Base-by-base conservation (phyloP, 352 stramenopile species). In the Pythium aquatile region DNA sequence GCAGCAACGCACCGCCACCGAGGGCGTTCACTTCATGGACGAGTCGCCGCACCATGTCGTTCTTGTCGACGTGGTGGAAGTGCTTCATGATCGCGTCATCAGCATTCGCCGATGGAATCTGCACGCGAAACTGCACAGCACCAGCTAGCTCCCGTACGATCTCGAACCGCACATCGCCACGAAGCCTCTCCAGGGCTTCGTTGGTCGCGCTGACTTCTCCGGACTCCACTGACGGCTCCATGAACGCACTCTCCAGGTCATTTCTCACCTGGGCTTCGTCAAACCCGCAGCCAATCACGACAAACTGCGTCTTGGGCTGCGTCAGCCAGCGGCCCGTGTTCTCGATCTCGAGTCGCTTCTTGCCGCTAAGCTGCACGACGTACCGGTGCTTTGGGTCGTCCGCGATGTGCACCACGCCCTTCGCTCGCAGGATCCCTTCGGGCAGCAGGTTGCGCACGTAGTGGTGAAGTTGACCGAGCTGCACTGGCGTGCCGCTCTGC, bases 61-160 rank as follows among this genome's bases (percentile, higher is more conserved):
- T 83, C 74, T 85, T 85, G 55, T 91, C 80, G 42, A 91, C 72
- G 51, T 90, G 81, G 64, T 91, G 80, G 54, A 85, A 80, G 55
- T 91, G 83, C 20, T 79, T 80, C 63, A 91, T 71, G 77, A 88
- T 88, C 11, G 78, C 69, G 44, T 81, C 77, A 58, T 88, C 71
- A 37, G 89, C 65, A 8, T 74, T 71, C 13, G 76, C 78, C 8
- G 76, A 68, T 4, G 80, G 83, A 49, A 81, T 88, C 26, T 53
- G 64, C 3, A 91, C 66, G 1, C 79, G 80, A 39, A 91, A 91
- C 29, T 68, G 60, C 13, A 81, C 65, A 33, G 66, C 59, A 32
- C 75, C 54, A n/a, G 58, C 20, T n/a, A 70, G 53, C 17, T 67
- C 48, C 0, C 64, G 60, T 29, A 72, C 35, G 11, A 82, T 62